Percentiles rank a stretch among this genome's conserved stretches.
These are phyloP conservation scores for Raffaelea arxii DNA, from an alignment of 2,329 filamentous ascomycete genomes.

Conservation along the genomic window DNA sequence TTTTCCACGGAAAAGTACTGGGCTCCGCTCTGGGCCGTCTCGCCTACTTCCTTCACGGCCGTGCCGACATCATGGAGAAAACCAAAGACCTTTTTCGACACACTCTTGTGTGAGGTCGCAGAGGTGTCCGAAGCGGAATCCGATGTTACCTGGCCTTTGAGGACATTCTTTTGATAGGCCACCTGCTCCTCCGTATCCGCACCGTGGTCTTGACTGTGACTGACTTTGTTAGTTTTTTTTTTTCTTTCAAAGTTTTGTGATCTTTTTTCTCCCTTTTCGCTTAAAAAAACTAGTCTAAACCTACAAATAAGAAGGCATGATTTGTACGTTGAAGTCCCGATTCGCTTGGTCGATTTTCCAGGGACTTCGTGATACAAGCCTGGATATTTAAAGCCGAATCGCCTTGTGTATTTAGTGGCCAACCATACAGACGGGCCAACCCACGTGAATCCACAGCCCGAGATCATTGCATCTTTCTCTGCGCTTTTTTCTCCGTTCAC, in stretches of 20 bases:
- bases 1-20: conserved; percentile 6
- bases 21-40: not conserved
- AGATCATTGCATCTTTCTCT: not conserved
- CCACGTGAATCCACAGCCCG: not conserved
- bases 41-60: conserved; percentile 1
- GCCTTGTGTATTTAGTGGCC: not conserved
- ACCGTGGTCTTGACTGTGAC: conserved; percentile 1
- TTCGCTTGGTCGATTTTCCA: no score
- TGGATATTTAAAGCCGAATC: not conserved
- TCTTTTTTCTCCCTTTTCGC: not conserved
- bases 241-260: not conserved
- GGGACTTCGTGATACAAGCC: not conserved
- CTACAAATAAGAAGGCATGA: not conserved
- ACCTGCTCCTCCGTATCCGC: conserved; percentile 4
- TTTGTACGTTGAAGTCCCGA: no score
- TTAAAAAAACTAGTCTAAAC: not conserved
- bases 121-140: not conserved
- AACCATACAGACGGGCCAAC: not conserved
- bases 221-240: not conserved
- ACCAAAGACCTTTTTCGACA: conserved; percentile 1
- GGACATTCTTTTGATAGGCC: conserved; percentile 2
- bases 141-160: not conserved
- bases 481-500: no score
- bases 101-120: not conserved
- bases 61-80: not conserved